Conservation (phyloP, 2,329 filamentous ascomycete species). For the Monilinia aucupariae region DNA sequence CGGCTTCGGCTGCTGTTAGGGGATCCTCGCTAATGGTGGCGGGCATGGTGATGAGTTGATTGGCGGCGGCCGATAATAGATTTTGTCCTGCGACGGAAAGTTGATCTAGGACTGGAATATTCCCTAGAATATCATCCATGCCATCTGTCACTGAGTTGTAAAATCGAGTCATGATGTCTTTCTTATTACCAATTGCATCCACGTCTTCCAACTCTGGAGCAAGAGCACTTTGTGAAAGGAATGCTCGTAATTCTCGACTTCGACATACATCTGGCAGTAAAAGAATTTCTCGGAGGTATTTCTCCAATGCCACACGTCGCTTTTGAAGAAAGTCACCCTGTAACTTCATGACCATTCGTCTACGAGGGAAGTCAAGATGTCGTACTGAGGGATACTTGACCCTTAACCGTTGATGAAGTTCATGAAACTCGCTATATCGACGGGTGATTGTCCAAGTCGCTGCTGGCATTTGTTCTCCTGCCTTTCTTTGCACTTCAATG, state of each 20-base stretch:
- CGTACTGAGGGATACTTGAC: constrained; percentile 81
- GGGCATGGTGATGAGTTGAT: constrained; percentile 53
- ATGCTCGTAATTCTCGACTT: constrained; percentile 84
- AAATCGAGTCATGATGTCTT: constrained; percentile 85
- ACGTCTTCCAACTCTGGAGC: constrained; percentile 51
- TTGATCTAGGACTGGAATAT: constrained; percentile 91
- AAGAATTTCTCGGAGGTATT: constrained; percentile 76
- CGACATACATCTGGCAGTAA: constrained; percentile 89
- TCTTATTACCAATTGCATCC: constrained; percentile 59
- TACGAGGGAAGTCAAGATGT: constrained; percentile 83
- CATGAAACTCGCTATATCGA: constrained; percentile 94
- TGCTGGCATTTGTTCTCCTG: constrained; percentile 94
- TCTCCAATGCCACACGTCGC: constrained; percentile 74
- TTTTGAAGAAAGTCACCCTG: constrained; percentile 95
- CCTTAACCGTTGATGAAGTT: constrained; percentile 84
- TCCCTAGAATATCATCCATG: constrained; percentile 96
- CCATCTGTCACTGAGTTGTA: constrained; percentile 97
- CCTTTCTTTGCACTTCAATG: constrained; percentile 82
- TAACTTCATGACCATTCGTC: constrained; percentile 91
- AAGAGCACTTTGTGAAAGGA: constrained; percentile 83
- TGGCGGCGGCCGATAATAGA: constrained; percentile 71
- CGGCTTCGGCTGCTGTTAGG: constrained; percentile 64
- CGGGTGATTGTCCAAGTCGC: constrained; percentile 90
- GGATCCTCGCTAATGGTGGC: constrained; percentile 48
- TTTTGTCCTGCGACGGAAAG: constrained; percentile 90